Percentiles rank a stretch among this genome's conserved stretches.
phyloP scores from a whole-genome alignment of 257 asterid genomes.

The Eustoma russellianum region DNA sequence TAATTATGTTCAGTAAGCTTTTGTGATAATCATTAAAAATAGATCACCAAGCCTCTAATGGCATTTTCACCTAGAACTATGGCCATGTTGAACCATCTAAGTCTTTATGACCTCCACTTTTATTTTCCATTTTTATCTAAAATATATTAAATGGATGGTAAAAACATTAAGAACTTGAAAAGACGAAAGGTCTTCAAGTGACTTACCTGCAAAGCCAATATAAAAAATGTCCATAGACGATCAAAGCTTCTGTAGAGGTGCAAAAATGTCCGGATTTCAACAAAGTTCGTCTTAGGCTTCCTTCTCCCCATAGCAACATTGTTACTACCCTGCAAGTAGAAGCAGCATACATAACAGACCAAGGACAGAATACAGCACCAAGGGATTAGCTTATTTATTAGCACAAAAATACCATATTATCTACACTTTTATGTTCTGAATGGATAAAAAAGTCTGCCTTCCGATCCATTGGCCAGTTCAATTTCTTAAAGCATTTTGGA shows the following conservation, averaged over 20 bases:
- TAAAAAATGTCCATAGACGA: constrained; percentile 89
- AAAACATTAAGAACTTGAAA: too few relatives aligned
- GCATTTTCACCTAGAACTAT: too few relatives aligned
- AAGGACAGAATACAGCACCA: not conserved
- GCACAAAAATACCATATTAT: constrained; percentile 25
- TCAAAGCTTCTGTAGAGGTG: constrained; percentile 92
- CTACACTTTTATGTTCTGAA: constrained; percentile 38
- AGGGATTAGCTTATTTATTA: not conserved
- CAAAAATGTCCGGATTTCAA: constrained; percentile 93
- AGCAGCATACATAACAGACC: constrained; percentile 12
- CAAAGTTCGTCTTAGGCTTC: constrained; percentile 93
- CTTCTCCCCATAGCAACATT: constrained; percentile 49
- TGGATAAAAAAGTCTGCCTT: constrained; percentile 75
- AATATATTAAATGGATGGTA: too few relatives aligned
- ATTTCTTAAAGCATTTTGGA: constrained; percentile 47
- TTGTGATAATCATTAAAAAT: too few relatives aligned
- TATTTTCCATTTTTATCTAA: too few relatives aligned
- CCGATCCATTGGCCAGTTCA: constrained; percentile 85
- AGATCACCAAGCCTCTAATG: too few relatives aligned
- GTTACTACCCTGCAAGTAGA: constrained; percentile 36
- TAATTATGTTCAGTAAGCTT: too few relatives aligned
- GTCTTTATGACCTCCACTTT: too few relatives aligned
- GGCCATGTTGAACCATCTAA: too few relatives aligned
- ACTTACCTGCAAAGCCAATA: constrained; percentile 83
- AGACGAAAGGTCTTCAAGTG: too few relatives aligned